These are phyloP conservation scores for Aspergillus sparsus DNA, from an alignment of 495 filamentous ascomycete genomes.

Conservation along the genomic window DNA sequence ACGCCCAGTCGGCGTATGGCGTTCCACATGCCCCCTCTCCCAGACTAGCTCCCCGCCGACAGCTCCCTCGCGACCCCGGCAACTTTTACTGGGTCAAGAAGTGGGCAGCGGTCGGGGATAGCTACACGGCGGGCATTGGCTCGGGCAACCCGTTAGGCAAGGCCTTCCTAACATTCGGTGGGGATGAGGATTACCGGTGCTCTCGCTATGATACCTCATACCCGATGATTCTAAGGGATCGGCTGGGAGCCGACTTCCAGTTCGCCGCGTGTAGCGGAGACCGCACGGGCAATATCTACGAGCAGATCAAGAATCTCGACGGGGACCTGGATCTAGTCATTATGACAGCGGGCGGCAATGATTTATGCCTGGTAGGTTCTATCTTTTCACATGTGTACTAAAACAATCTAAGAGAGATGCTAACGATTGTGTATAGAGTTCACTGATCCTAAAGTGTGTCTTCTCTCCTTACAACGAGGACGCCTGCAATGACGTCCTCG, in stretches of 20 bases:
- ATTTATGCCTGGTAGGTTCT: slow-evolving; percentile 29
- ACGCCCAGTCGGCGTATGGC: not conserved
- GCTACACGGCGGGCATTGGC: slow-evolving; percentile 38
- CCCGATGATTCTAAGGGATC: slow-evolving; percentile 20
- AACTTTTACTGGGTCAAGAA: slow-evolving; percentile 29
- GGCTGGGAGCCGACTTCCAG: slow-evolving; percentile 10
- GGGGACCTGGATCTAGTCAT: slow-evolving; percentile 29
- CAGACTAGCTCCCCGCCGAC: not conserved
- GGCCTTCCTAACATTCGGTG: not conserved
- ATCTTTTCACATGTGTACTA: not conserved
- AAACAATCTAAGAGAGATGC: not conserved
- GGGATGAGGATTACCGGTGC: slow-evolving; percentile 19
- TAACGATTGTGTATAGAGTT: not conserved
- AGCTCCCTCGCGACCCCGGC: slow-evolving; percentile 5
- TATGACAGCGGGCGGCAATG: slow-evolving; percentile 35
- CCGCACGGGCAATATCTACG: slow-evolving; percentile 18
- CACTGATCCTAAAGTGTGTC: slow-evolving; percentile 29
- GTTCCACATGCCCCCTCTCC: not conserved
- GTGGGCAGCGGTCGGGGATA: slow-evolving; percentile 37
- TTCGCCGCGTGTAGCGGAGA: slow-evolving; percentile 30
- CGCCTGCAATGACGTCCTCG: slow-evolving; percentile 24
- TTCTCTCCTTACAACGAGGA: slow-evolving; percentile 15
- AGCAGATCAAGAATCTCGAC: slow-evolving; percentile 24
- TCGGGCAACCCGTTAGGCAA: slow-evolving; percentile 20
- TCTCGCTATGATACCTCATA: slow-evolving; percentile 31